phyloP scores from a whole-genome alignment of 1,139 yeast species.

The Pneumocystis wakefieldiae region DNA sequence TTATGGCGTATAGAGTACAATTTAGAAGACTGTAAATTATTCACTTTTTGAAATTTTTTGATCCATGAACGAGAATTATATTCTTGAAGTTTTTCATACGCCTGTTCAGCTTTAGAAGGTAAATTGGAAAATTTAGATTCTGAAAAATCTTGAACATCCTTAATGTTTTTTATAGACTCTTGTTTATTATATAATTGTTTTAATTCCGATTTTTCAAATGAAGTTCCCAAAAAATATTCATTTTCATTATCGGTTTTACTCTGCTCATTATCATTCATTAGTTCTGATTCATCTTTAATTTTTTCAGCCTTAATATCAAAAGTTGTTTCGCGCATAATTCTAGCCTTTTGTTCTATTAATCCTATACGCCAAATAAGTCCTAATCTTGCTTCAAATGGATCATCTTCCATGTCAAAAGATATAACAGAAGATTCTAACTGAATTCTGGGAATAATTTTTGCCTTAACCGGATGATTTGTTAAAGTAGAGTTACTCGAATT shows the following conservation, averaged over 20 bases:
- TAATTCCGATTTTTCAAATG: not conserved
- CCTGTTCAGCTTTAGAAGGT: constrained; percentile 21
- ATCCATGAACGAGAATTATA: constrained; percentile 66
- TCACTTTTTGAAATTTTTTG: constrained; percentile 25
- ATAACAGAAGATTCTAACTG: constrained; percentile 36
- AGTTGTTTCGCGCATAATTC: constrained; percentile 42
- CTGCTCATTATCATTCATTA: constrained; percentile 1
- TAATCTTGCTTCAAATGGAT: constrained; percentile 71
- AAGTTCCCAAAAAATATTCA: not conserved
- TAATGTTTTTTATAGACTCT: constrained; percentile 15
- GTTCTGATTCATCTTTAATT: constrained; percentile 14
- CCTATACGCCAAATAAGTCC: constrained; percentile 69
- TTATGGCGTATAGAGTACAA: constrained; percentile 39
- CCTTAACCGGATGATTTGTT: constrained; percentile 30
- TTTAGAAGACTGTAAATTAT: constrained; percentile 22
- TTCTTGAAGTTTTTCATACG: constrained; percentile 22
- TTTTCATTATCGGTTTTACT: constrained; percentile 3
- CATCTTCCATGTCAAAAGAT: constrained; percentile 50
- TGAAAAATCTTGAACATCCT: constrained; percentile 17
- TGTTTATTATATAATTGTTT: not conserved
- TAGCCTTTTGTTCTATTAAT: constrained; percentile 46
- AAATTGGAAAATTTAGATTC: constrained; percentile 8
- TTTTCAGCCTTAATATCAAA: constrained; percentile 34
- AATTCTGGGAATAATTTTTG: constrained; percentile 40
- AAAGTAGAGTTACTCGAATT: constrained; percentile 28